Evolutionary conservation across 108 stramenopile species (phyloP), one percentile per base, ranked within the genome.

Genomic region (Cyclotella sp.): DNA sequence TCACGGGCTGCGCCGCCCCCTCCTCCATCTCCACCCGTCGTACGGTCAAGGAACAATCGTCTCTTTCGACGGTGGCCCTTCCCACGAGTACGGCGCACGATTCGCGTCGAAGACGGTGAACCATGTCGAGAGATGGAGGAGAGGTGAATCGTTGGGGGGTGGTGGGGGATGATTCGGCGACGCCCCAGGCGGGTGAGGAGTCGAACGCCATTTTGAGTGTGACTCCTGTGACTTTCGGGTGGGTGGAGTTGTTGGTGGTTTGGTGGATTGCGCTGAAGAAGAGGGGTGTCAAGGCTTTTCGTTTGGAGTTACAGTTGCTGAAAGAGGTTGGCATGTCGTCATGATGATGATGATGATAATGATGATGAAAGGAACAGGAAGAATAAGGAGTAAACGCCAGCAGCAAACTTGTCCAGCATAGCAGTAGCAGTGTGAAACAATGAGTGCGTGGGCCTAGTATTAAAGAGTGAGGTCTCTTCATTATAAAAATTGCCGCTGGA

Each of bases 141-240:
- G 85, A 92, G 16, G 93, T 95, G 67, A 95, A 95, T 7, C 93
- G 87, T 51, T 80, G 85, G 21, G 89, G 89, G 46, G 69, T 79
- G 15, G 72, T 79, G 15, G 72, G 78, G 11, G 81, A 78, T 11
- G 80, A 59, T 63, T 95, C 93, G 8, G 90, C 90, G 0, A 90
- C 93, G 22, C 81, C 89, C 57, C 89, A 88, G 19, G 73, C 39
- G 12, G 65, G 54, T 30, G 78, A 79, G 4, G 82, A 78, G 69
- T 95, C 93, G 64, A 95, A 79, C 15, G 93, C 93, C 63, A 95
- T 78, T 76, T 95, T 95, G 21, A 95, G 75, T 41, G 93, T 95
- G 14, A 95, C 88, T 6, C 92, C 92, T 22, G 70, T 82, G 5
- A 85, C 81, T 43, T 59, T 44, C 1, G 30, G 61, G 0, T 3